Percentiles rank a stretch among this genome's conserved stretches.
Evolutionary conservation across 2,329 filamentous ascomycete species (phyloP).

Genomic region (Cercospora zeae-maydis): DNA sequence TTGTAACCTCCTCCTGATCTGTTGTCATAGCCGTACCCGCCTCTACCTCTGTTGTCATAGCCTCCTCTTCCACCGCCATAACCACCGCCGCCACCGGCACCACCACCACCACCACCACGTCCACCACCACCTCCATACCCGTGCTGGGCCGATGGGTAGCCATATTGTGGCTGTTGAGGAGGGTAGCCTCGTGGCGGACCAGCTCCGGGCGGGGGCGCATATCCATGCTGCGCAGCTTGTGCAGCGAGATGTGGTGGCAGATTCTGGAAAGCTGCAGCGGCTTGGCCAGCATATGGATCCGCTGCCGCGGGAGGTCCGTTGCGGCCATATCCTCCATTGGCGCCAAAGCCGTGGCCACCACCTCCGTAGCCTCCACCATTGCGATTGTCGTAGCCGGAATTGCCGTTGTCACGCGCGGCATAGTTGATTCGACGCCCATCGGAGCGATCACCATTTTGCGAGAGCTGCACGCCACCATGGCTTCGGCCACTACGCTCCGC

Average conservation of each 20-base stretch:
- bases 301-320: constrained; percentile 10
- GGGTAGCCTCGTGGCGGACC: constrained; percentile 19
- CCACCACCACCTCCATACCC: constrained; percentile 18
- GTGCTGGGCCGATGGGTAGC: constrained; percentile 27
- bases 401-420: constrained; percentile 33
- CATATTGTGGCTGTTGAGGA: constrained; percentile 19
- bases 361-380: constrained; percentile 13
- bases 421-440: constrained; percentile 55
- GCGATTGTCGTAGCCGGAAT: constrained; percentile 28
- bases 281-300: constrained; percentile 19
- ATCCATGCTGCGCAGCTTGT: constrained; percentile 36
- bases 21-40: constrained; percentile 21
- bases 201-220: constrained; percentile 23
- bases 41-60: constrained; percentile 28
- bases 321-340: constrained; percentile 27
- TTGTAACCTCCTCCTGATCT: constrained; percentile 5
- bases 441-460: constrained; percentile 44
- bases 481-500: constrained; percentile 63
- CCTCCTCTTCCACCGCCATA: constrained; percentile 23
- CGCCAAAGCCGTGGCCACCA: constrained; percentile 27
- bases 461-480: constrained; percentile 65
- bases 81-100: constrained; percentile 21
- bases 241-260: constrained; percentile 36
- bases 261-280: constrained; percentile 27
- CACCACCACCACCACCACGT: constrained; percentile 22